A percentile compares a stretch with the other conserved stretches of the same genome.
phyloP scores from a whole-genome alignment of 805 yeast genomes.

The Candida endomychidarum region DNA sequence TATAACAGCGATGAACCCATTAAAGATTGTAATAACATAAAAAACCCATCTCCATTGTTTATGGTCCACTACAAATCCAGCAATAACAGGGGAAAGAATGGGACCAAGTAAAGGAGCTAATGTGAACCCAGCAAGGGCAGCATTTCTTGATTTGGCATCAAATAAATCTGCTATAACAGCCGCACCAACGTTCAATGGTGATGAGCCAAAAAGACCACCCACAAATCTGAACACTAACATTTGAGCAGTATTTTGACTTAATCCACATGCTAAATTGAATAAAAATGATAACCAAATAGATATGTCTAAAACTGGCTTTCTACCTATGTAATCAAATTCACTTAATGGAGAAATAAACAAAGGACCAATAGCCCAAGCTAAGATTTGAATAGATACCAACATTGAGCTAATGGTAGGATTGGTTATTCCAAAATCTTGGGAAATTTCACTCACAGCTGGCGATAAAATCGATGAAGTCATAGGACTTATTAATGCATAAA shows the following conservation, averaged over 20 bases:
- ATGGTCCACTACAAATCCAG: conserved; percentile 56
- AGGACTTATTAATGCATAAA: conserved; percentile 60
- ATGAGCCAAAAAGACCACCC: conserved; percentile 68
- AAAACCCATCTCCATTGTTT: conserved; percentile 68
- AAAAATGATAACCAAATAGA: conserved; percentile 49
- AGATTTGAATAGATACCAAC: conserved; percentile 63
- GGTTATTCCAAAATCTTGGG: conserved; percentile 43
- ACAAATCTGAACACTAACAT: conserved; percentile 59
- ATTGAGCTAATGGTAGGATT: conserved; percentile 46
- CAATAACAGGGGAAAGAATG: conserved; percentile 57
- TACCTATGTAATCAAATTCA: conserved; percentile 57
- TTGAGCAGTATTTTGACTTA: conserved; percentile 58
- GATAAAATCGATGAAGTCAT: conserved; percentile 62
- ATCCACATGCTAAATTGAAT: conserved; percentile 62
- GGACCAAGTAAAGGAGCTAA: conserved; percentile 68
- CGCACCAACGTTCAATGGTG: conserved; percentile 68
- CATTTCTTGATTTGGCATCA: conserved; percentile 49
- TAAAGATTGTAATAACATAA: conserved; percentile 57
- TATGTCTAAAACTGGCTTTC: conserved; percentile 53
- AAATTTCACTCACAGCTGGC: conserved; percentile 55
- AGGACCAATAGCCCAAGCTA: conserved; percentile 71
- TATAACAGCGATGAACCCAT: conserved; percentile 47
- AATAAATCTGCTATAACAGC: conserved; percentile 66
- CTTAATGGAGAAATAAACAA: conserved; percentile 65
- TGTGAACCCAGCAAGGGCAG: conserved; percentile 58